Evolutionary conservation across 352 stramenopile species (phyloP).

Genomic region (Globisporangium apiculatum): DNA sequence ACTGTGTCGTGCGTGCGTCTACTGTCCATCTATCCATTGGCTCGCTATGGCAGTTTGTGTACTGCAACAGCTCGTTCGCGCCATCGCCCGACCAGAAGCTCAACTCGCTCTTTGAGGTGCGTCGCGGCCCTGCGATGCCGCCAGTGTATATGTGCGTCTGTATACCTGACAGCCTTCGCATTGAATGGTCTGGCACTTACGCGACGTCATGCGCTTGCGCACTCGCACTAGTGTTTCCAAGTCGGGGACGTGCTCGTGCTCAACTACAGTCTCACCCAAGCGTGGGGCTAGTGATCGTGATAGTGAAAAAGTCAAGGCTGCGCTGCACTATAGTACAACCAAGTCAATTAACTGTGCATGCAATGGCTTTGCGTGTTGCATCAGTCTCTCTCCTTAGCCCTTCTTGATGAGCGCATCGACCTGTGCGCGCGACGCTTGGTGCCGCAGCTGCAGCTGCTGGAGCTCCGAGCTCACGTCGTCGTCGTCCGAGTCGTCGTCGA

Average conservation of each 20-base stretch:
- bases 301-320: no score
- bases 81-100: constrained; percentile 77
- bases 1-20: no score
- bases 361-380: not conserved
- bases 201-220: not conserved
- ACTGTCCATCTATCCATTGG: no score
- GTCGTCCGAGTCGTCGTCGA: constrained; percentile 54
- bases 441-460: constrained; percentile 56
- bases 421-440: constrained; percentile 64
- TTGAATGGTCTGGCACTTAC: no score
- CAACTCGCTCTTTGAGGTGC: constrained; percentile 68
- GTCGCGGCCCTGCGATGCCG: no score
- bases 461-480: constrained; percentile 59
- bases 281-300: constrained; percentile 47
- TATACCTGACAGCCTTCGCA: no score
- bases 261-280: constrained; percentile 83
- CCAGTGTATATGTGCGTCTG: not conserved
- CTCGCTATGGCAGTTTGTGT: constrained; percentile 54
- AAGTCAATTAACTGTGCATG: not conserved
- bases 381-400: not conserved
- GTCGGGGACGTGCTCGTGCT: constrained; percentile 72
- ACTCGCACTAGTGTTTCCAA: constrained; percentile 57
- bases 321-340: not conserved
- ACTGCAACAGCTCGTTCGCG: constrained; percentile 85
- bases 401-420: constrained; percentile 63